A percentile compares a stretch with the other conserved stretches of the same genome.
phyloP scores from a whole-genome alignment of 2,329 filamentous ascomycete species.

The Neonectria ditissima region DNA sequence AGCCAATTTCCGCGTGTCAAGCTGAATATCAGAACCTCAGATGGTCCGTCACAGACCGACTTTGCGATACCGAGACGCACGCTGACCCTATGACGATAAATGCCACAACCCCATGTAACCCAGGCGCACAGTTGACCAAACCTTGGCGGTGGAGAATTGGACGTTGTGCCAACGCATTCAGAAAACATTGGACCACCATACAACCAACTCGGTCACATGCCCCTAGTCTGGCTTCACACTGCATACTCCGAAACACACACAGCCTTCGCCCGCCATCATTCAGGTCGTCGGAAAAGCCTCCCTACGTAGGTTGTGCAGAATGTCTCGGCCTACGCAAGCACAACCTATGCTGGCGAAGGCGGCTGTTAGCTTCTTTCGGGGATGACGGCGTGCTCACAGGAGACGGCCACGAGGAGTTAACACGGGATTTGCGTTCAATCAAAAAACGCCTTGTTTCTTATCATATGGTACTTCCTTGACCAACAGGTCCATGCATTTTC shows the following conservation, averaged over 20 bases:
- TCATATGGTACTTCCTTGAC: conserved; percentile 3
- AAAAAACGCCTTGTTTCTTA: neutral
- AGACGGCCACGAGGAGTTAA: neutral
- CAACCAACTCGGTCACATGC: conserved; percentile 6
- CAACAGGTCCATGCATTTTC: conserved; percentile 5
- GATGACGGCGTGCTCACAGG: neutral
- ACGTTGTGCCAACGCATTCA: conserved; percentile 9
- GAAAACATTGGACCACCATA: conserved; percentile 7
- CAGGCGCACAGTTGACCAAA: neutral
- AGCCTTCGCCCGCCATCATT: conserved; percentile 4
- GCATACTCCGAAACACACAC: conserved; percentile 11
- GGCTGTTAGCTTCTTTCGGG: neutral
- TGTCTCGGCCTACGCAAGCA: conserved; percentile 2
- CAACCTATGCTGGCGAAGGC: neutral
- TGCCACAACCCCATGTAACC: neutral
- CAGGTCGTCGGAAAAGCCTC: neutral
- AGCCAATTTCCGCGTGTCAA: neutral
- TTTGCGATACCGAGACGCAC: neutral
- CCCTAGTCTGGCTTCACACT: neutral
- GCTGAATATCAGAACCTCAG: neutral
- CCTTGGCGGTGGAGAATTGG: conserved; percentile 1
- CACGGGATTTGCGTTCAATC: neutral
- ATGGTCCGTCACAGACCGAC: neutral
- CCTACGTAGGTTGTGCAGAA: conserved; percentile 8
- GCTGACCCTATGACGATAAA: neutral